Evolutionary conservation across 345 rosid genomes (phyloP).

Genomic region (Syzygium jambos): DNA sequence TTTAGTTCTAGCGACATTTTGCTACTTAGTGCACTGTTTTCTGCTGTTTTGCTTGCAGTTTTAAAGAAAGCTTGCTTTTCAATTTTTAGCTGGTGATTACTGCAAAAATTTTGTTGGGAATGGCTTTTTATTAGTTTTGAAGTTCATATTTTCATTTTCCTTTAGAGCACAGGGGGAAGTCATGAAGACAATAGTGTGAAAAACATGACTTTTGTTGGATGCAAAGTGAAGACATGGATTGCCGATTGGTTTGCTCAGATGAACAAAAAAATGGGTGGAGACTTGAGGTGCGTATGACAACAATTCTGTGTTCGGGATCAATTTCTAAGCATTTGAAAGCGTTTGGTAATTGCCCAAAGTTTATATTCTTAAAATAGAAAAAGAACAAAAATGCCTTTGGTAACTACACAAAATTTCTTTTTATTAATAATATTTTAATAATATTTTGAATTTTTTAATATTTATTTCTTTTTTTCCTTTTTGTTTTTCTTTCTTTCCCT

Average conservation of each 20-base stretch:
- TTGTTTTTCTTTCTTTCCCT: too few relatives aligned
- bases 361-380: too few relatives aligned
- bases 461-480: too few relatives aligned
- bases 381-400: too few relatives aligned
- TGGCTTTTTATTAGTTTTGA: background rate
- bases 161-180: slow-evolving; percentile 40
- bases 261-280: slow-evolving; percentile 87
- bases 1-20: background rate
- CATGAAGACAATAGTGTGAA: slow-evolving; percentile 71
- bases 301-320: too few relatives aligned
- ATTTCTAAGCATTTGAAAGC: too few relatives aligned
- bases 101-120: background rate
- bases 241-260: slow-evolving; percentile 95
- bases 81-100: background rate
- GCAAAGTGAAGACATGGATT: slow-evolving; percentile 80
- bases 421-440: too few relatives aligned
- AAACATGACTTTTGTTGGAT: slow-evolving; percentile 78
- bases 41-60: background rate
- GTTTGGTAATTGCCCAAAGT: too few relatives aligned
- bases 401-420: too few relatives aligned
- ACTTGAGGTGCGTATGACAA: slow-evolving; percentile 8
- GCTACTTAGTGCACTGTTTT: background rate
- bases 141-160: background rate
- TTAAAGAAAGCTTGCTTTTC: background rate
- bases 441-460: too few relatives aligned